Percentiles rank a stretch among this genome's conserved stretches.
phyloP scores from a whole-genome alignment of 78 protist genomes.

The Polysphondylium violaceum region DNA sequence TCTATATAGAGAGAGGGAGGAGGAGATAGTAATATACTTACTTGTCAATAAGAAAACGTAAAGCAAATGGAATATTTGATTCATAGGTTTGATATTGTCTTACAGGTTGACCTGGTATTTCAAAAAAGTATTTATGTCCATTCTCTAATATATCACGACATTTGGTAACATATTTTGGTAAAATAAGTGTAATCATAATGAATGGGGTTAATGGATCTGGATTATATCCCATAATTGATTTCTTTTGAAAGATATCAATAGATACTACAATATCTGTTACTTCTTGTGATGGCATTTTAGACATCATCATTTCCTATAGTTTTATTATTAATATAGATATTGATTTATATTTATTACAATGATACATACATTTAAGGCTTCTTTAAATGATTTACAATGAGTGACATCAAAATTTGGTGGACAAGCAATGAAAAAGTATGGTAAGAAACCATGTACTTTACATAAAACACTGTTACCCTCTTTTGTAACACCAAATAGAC shows the following conservation, averaged over 20 bases:
- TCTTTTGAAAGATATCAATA: conserved; percentile 77
- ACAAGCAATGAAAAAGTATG: conserved; percentile 96
- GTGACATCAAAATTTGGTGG: conserved; percentile 80
- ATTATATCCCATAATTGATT: conserved; percentile 73
- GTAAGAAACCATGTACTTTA: conserved; percentile 97
- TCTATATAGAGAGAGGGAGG: conserved; percentile 63
- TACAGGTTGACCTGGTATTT: conserved; percentile 16
- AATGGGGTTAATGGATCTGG: conserved; percentile 64
- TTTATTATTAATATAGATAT: neutral
- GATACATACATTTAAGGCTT: conserved; percentile 63
- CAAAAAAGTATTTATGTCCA: conserved; percentile 20
- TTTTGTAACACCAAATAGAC: conserved; percentile 97
- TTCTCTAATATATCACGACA: conserved; percentile 66
- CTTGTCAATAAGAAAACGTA: conserved; percentile 98
- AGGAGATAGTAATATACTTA: conserved; percentile 50
- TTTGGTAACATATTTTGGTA: conserved; percentile 85
- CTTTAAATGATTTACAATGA: conserved; percentile 43
- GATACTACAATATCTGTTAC: conserved; percentile 37
- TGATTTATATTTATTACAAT: neutral
- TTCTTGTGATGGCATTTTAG: neutral
- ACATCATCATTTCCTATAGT: neutral
- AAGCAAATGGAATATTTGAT: conserved; percentile 91
- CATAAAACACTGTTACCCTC: conserved; percentile 94
- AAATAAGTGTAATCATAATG: conserved; percentile 65
- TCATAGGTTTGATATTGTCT: conserved; percentile 94